Evolutionary conservation across 768 basidiomycete genomes (phyloP), one percentile per base, ranked within the genome.

Genomic region (Sistotremastrum niveocremeum): DNA sequence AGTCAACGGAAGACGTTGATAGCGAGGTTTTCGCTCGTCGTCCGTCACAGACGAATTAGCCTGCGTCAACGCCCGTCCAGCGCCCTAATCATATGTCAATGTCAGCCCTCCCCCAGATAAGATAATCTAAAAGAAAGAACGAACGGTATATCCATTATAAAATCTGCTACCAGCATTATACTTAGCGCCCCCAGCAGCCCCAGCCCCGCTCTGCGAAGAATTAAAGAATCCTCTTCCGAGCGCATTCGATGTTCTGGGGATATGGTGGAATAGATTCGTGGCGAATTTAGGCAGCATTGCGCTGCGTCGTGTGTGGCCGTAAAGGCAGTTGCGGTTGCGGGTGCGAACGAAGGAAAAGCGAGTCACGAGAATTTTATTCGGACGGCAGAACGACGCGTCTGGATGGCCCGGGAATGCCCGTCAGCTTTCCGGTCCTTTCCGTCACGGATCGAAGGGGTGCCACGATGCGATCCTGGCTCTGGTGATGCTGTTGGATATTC

Each of bases 231-330:
- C 4, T 62, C 67, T 30, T 69, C 69, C 65, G 70, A 69, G 5
- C 61, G 53, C 29, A 62, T 62, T 43, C 71, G 46, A 28, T 65
- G 60, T 39, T 60, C 58, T 31, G 70, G 50, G 28, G 62, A 82
- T 83, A 52, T 79, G 78, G 50, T 86, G 76, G 34, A 89, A 64
- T 44, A 89, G 68, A 43, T 81, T 77, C n/a, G 78, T 81, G 32
- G 83, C 79, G 65, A 84, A 79, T 63, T 86, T 85, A 43, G 86
- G 85, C 57, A 90, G 66, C 86, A 89, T 89, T 38, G 20, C 20
- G 20, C 20, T 20, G 20, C 20, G 20, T 20, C 20, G 20, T 20
- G 20, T 2, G 20, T 20, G 20, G 20, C 20, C 20, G 20, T 20
- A 20, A 20, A 20, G 20, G 20, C 20, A 20, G 20, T 20, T 20